These are phyloP conservation scores for Lipomyces kockii DNA, from an alignment of 805 yeast genomes.

Conservation along the genomic window DNA sequence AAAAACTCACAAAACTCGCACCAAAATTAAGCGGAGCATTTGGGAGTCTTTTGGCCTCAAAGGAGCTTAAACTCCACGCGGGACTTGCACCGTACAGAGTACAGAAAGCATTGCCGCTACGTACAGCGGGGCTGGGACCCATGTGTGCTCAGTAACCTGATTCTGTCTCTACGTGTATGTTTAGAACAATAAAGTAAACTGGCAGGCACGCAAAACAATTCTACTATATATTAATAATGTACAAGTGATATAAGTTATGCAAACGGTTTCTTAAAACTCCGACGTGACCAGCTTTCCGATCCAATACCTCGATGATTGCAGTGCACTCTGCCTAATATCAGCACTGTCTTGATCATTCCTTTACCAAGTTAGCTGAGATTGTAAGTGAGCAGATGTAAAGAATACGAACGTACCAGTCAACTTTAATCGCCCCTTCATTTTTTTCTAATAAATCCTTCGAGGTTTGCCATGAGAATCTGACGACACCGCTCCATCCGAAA, in stretches of 20 bases:
- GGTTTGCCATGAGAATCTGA: slow-evolving; percentile 94
- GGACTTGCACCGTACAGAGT: too few relatives aligned
- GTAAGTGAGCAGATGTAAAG: not conserved
- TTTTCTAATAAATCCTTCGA: slow-evolving; percentile 66
- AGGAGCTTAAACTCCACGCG: too few relatives aligned
- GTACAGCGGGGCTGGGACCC: too few relatives aligned
- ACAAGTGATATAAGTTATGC: not conserved
- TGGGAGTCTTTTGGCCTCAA: too few relatives aligned
- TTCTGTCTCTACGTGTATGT: too few relatives aligned
- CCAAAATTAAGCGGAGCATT: too few relatives aligned
- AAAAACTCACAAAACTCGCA: too few relatives aligned
- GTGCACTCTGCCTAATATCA: slow-evolving; percentile 16
- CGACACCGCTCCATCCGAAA: slow-evolving; percentile 82
- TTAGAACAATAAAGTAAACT: not conserved
- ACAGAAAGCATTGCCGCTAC: too few relatives aligned
- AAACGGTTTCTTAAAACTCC: slow-evolving; percentile 11
- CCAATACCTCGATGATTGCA: slow-evolving; percentile 13
- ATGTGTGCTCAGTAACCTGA: too few relatives aligned
- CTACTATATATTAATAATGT: not conserved
- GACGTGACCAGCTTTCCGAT: slow-evolving; percentile 22
- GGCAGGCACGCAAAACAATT: not conserved
- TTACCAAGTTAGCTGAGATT: not conserved
- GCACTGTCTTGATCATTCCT: slow-evolving; percentile 20
- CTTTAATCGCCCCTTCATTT: slow-evolving; percentile 7
- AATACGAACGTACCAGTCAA: slow-evolving; percentile 21